Conservation (phyloP, 345 rosid species). For the Trapa incisa region DNA sequence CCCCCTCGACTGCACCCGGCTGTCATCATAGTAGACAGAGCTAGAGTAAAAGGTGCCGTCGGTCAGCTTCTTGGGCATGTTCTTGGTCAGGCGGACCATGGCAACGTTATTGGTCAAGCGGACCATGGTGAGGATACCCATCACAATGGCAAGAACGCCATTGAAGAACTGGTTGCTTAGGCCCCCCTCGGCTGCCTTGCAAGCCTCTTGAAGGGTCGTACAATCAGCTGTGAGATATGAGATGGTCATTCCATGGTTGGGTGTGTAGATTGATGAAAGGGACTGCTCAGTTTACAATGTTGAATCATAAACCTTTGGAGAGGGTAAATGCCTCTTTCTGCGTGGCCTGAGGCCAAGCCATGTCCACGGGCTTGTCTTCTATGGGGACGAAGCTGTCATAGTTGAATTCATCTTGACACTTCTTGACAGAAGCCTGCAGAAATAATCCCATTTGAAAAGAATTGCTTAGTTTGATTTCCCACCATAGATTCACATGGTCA, state of each 20-base stretch:
- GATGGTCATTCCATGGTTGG: too few species aligned
- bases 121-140: slow-evolving; percentile 52
- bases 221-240: background rate
- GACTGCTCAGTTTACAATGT: too few species aligned
- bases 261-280: too few species aligned
- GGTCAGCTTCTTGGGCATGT: slow-evolving; percentile 50
- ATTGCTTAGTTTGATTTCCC: too few species aligned
- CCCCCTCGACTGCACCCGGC: slow-evolving; percentile 13
- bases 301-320: background rate
- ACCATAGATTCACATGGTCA: background rate
- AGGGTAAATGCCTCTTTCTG: slow-evolving; percentile 5
- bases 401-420: slow-evolving; percentile 9
- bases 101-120: slow-evolving; percentile 55
- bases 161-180: slow-evolving; percentile 19
- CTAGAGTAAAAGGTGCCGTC: slow-evolving; percentile 41
- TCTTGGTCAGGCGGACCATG: slow-evolving; percentile 42
- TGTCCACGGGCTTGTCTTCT: slow-evolving; percentile 35
- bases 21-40: slow-evolving; percentile 21
- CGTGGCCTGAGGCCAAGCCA: slow-evolving; percentile 16
- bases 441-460: background rate
- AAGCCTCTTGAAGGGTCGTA: slow-evolving; percentile 1
- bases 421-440: slow-evolving; percentile 7
- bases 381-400: slow-evolving; percentile 24
- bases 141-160: slow-evolving; percentile 42
- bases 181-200: slow-evolving; percentile 15